phyloP scores from a whole-genome alignment of 305 asterid genomes.

The Rubia tinctorum region DNA sequence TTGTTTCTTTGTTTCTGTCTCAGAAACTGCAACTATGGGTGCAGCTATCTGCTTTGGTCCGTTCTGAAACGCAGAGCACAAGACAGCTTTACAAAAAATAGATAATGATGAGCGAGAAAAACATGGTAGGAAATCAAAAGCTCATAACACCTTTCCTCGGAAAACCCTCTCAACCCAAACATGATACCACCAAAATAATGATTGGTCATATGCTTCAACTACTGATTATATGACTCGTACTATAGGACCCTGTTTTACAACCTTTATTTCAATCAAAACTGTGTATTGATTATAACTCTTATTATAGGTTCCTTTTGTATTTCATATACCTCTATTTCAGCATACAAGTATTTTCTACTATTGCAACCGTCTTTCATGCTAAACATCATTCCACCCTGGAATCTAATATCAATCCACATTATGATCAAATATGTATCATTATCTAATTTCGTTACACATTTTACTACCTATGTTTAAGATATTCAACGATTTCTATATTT shows the following conservation, averaged over 20 bases:
- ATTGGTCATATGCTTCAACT: background rate
- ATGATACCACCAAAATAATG: background rate
- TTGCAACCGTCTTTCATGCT: too few species aligned
- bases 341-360: too few species aligned
- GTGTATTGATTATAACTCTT: background rate
- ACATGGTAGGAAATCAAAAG: background rate
- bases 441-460: background rate
- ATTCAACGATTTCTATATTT: background rate
- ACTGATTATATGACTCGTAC: background rate
- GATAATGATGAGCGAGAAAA: background rate
- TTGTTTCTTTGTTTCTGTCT: constrained; percentile 20
- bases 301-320: background rate
- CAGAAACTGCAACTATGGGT: constrained; percentile 25
- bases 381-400: too few species aligned
- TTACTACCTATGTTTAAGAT: background rate
- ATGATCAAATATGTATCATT: background rate
- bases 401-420: background rate
- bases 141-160: background rate
- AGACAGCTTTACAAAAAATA: background rate
- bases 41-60: constrained; percentile 68
- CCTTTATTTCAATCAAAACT: background rate
- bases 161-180: background rate
- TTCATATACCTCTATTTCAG: background rate
- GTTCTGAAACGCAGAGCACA: constrained; percentile 37
- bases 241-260: background rate